Evolutionary conservation across 1,284 basidiomycete genomes (phyloP).

Genomic region (Volvariella surrecta): DNA sequence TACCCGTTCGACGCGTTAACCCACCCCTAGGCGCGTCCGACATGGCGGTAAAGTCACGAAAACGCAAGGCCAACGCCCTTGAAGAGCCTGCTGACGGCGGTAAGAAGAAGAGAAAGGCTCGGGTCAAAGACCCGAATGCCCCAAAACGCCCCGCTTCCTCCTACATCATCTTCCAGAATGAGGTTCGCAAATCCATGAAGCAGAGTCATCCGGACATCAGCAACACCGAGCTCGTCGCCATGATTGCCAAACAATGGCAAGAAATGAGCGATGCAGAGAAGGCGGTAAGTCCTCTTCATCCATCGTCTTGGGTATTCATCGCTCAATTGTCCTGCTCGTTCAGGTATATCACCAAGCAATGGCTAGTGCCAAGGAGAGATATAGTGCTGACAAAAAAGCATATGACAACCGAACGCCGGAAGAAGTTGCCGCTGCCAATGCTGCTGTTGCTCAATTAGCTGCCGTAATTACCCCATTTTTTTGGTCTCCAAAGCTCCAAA

Average conservation of each 20-base stretch:
- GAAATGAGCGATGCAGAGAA: conserved; percentile 62
- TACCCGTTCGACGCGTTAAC: conserved; percentile 2
- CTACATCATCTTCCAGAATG: conserved; percentile 95
- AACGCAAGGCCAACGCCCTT: conserved; percentile 41
- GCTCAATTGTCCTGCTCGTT: background rate
- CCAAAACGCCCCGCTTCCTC: conserved; percentile 93
- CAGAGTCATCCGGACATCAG: conserved; percentile 53
- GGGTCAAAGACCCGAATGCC: conserved; percentile 83
- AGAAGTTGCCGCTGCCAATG: conserved; percentile 34
- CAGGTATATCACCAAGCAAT: conserved; percentile 31
- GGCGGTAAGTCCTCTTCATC: conserved; percentile 39
- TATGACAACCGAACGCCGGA: conserved; percentile 43
- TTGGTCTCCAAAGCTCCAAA: background rate
- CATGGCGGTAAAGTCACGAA: conserved; percentile 21
- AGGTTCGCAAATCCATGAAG: conserved; percentile 71
- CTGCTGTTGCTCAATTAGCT: conserved; percentile 28
- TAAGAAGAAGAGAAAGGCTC: conserved; percentile 40
- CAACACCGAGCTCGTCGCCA: conserved; percentile 65
- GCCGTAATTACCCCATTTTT: conserved; percentile 21
- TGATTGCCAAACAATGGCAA: conserved; percentile 75
- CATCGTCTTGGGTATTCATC: conserved; percentile 13
- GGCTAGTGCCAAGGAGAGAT: conserved; percentile 36
- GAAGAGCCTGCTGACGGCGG: conserved; percentile 28
- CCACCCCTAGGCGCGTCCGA: conserved; percentile 10
- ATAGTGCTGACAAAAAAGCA: conserved; percentile 39